phyloP scores from a whole-genome alignment of 2,329 filamentous ascomycete genomes.

The Fusarium oligoseptatum region DNA sequence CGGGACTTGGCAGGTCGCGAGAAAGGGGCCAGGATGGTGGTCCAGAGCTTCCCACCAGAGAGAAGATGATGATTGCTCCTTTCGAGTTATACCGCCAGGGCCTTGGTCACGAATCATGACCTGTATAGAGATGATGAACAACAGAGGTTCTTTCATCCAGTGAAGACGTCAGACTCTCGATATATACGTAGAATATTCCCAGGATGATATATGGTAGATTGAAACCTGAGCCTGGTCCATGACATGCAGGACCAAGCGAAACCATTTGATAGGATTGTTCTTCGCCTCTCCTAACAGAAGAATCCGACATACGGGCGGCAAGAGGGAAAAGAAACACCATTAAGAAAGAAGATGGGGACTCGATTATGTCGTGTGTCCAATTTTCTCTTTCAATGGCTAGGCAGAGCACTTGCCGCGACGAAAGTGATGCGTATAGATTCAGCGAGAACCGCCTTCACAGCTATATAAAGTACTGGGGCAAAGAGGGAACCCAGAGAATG shows the following conservation, averaged over 20 bases:
- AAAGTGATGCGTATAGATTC: neutral
- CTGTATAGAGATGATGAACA: neutral
- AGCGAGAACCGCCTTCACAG: neutral
- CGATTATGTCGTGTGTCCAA: neutral
- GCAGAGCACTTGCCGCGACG: neutral
- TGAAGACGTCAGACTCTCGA: neutral
- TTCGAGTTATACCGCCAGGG: neutral
- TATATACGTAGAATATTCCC: neutral
- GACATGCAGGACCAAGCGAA: neutral
- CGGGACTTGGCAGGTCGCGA: no score
- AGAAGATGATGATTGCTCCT: no score
- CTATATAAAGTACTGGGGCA: neutral
- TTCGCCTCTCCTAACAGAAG: neutral
- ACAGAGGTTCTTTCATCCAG: neutral
- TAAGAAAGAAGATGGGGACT: neutral
- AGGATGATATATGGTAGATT: no score
- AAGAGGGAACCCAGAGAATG: neutral
- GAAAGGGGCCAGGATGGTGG: no score
- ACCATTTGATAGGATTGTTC: neutral
- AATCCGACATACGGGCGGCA: rapidly evolving
- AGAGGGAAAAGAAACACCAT: neutral
- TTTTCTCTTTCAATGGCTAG: neutral
- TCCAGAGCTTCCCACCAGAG: no score
- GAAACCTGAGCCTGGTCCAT: neutral
- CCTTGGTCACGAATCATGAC: neutral